Conservation (phyloP, 225 moss, liverwort and hornwort species). For the Climacium dendroides region DNA sequence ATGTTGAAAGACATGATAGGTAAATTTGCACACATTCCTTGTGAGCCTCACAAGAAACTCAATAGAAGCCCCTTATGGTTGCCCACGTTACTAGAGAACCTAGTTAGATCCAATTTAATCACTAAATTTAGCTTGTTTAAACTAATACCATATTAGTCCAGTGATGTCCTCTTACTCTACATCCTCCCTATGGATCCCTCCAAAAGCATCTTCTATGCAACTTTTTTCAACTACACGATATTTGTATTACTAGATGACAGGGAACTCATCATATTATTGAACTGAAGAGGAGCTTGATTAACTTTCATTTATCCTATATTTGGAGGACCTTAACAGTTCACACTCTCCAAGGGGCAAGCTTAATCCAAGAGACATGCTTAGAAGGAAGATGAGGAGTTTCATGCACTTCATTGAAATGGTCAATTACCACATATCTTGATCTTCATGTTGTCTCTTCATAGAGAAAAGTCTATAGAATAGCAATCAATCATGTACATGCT, state of each 20-base stretch:
- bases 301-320: neutral
- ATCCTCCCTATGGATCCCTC: neutral
- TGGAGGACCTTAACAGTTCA: neutral
- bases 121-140: neutral
- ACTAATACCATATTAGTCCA: neutral
- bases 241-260: neutral
- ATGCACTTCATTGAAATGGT: neutral
- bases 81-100: neutral
- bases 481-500: neutral
- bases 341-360: neutral
- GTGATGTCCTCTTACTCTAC: neutral
- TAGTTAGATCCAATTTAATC: too few species aligned
- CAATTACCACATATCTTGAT: fast-evolving
- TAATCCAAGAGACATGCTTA: neutral
- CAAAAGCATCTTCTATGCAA: fast-evolving
- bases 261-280: neutral
- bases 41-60: fast-evolving
- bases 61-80: fast-evolving
- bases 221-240: neutral
- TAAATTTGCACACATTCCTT: neutral
- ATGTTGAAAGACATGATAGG: fast-evolving
- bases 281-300: neutral
- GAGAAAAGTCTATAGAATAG: neutral
- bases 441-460: neutral
- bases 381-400: neutral